A percentile compares a stretch with the other conserved stretches of the same genome.
Evolutionary conservation across 495 filamentous ascomycete species (phyloP).

Genomic region (Acidiella bohemica): DNA sequence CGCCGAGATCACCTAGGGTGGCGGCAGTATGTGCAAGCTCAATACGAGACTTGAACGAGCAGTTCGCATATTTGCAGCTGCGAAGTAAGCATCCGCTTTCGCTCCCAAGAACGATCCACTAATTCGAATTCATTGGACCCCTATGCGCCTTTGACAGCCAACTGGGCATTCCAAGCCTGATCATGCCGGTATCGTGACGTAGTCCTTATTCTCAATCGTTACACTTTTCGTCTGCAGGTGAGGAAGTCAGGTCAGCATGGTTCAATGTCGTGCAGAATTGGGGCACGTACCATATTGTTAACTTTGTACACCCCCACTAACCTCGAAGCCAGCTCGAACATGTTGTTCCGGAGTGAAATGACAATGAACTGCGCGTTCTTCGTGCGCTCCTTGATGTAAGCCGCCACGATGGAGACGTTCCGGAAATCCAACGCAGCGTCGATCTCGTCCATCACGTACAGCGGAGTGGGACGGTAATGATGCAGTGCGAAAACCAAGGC

Average conservation of each 20-base stretch:
- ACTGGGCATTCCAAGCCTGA: too few species aligned
- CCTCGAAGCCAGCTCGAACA: constrained; percentile 93
- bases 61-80: too few species aligned
- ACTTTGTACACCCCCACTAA: constrained; percentile 98
- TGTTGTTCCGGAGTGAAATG: constrained; percentile 95
- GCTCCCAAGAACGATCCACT: too few species aligned
- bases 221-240: constrained; percentile 23
- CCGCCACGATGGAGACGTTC: constrained; percentile 95
- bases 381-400: constrained; percentile 96
- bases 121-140: too few species aligned
- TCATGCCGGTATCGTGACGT: too few species aligned
- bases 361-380: constrained; percentile 99
- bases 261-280: not conserved
- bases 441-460: constrained; percentile 99
- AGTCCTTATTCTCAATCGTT: constrained; percentile 24
- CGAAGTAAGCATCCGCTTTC: too few species aligned
- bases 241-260: constrained; percentile 1
- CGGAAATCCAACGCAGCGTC: constrained; percentile 95
- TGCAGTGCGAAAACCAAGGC: constrained; percentile 94
- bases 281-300: constrained; percentile 71
- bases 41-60: too few species aligned
- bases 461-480: constrained; percentile 92
- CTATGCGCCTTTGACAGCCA: too few species aligned
- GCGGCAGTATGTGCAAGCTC: too few species aligned
- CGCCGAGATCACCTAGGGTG: too few species aligned